Base-by-base conservation (phyloP, 306 rosid species). In the Trichosanthes truncata region DNA sequence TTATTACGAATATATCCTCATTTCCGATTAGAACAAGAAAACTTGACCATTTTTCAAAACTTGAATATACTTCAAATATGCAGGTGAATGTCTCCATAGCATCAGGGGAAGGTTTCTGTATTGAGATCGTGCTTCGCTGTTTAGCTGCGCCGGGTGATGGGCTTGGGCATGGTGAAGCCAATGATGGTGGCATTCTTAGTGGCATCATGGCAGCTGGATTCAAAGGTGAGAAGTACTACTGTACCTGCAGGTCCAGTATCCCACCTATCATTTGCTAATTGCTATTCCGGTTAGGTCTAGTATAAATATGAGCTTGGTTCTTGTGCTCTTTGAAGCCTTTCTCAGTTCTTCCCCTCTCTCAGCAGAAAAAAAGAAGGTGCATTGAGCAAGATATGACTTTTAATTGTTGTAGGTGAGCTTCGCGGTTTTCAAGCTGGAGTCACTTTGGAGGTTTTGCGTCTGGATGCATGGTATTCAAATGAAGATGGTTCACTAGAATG, bases 361-460 rank as follows among this genome's bases (percentile, higher is more conserved):
- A 43, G 23, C 20, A 21, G 53, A 48, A 43, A 20, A 10, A 41
- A 12, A 29, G n/a, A n/a, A 43, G 31, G 56, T 23, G 55, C 13
- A 12, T 23, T 25, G 8, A 25, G 4, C 18, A 26, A 73, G 46
- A 77, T 85, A 77, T 71, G 66, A 75, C 79, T 79, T 77, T 67
- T 61, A 77, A 80, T 12, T 82, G 49, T 78, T 85, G 85, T 84
- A 95, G 99, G 99, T 43, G 99, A 95, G 89, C 97, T 95, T 85
- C 96, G 81, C 82, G 90, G 97, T 82, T 95, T 95, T 84, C 97
- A 95, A 87, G 86, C 91, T 62, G 97, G 97, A 83, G 93, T 93
- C 80, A 90, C 97, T 17, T 89, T 95, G 87, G 99, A 95, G 80
- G 93, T 93, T 76, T 95, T 96, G 46, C 86, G 90, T 33, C 84